Percentiles rank a stretch among this genome's conserved stretches.
Conservation (phyloP, 2,329 filamentous ascomycete genomes). For the Bimuria novae-zelandiae region DNA sequence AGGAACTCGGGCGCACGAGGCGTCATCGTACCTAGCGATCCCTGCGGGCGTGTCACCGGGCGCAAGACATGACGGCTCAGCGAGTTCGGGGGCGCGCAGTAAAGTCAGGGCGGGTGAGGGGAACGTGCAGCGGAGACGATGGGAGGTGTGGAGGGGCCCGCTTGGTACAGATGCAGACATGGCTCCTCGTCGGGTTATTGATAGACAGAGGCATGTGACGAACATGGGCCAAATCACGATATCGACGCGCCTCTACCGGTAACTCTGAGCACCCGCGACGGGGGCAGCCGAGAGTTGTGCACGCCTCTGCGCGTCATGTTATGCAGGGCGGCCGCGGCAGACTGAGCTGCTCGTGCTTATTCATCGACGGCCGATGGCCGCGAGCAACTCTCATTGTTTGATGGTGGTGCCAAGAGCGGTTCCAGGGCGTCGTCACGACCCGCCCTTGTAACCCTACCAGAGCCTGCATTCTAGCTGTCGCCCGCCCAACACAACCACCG, state of each 20-base stretch:
- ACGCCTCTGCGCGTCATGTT: slow-evolving; percentile 1
- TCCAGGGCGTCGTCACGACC: slow-evolving; percentile 7
- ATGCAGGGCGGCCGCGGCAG: slow-evolving; percentile 8
- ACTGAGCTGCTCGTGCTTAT: not conserved
- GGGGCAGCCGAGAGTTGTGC: slow-evolving; percentile 1
- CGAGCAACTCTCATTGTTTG: slow-evolving; percentile 1
- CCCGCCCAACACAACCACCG: not conserved
- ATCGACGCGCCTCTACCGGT: not conserved
- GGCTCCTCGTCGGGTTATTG: not conserved
- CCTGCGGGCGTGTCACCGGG: slow-evolving; percentile 28
- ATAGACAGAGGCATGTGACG: slow-evolving; percentile 8
- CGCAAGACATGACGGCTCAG: slow-evolving; percentile 21
- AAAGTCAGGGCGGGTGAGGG: not conserved
- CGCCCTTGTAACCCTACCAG: not conserved
- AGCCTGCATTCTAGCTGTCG: not conserved
- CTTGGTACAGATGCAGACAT: not conserved
- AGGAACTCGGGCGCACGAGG: slow-evolving; percentile 31
- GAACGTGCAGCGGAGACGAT: not conserved
- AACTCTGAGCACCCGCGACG: no score
- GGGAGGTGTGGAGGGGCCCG: not conserved
- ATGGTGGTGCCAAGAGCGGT: not conserved
- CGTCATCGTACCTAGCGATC: no score
- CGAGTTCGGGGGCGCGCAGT: not conserved
- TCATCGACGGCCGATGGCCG: not conserved
- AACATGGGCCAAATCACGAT: not conserved